A percentile compares a stretch with the other conserved stretches of the same genome.
Evolutionary conservation across 2,329 filamentous ascomycete genomes (phyloP).

Genomic region (Penicillium hesseltinei): DNA sequence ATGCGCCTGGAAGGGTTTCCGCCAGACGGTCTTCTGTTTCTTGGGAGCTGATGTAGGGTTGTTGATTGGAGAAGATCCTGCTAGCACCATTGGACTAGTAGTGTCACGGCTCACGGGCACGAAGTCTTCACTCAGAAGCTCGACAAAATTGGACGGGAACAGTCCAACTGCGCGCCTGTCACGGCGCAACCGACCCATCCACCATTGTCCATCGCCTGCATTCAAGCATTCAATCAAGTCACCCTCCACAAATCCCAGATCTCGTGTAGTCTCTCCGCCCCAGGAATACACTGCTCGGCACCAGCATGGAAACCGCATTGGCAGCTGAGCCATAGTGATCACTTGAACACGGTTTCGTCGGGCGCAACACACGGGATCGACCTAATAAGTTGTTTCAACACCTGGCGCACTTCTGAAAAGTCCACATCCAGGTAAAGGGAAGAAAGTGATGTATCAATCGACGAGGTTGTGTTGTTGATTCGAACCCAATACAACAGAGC

Average conservation of each 20-base stretch:
- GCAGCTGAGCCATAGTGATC: conserved; percentile 55
- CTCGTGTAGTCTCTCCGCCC: conserved; percentile 92
- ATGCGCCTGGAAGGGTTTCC: conserved; percentile 66
- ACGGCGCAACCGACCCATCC: conserved; percentile 87
- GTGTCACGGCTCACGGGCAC: conserved; percentile 60
- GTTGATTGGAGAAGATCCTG: conserved; percentile 47
- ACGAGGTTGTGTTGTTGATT: conserved; percentile 2
- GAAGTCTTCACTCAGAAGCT: conserved; percentile 81
- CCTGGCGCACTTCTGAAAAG: not conserved
- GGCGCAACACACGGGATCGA: conserved; percentile 1
- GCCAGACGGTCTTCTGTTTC: conserved; percentile 58
- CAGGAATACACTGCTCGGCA: conserved; percentile 88
- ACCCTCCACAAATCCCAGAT: conserved; percentile 95
- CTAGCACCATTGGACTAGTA: conserved; percentile 54
- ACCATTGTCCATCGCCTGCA: conserved; percentile 96
- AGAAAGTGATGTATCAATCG: not conserved
- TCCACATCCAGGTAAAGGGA: not conserved
- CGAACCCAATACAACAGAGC: conserved; percentile 2
- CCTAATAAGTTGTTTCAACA: not conserved
- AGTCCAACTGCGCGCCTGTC: conserved; percentile 88
- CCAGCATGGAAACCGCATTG: conserved; percentile 84
- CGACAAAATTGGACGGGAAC: conserved; percentile 97
- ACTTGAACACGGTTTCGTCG: not conserved
- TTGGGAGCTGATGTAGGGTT: conserved; percentile 54
- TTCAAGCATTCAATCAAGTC: conserved; percentile 98